Conservation (phyloP, 306 rosid genomes). For the Inga leiocalycina region DNA sequence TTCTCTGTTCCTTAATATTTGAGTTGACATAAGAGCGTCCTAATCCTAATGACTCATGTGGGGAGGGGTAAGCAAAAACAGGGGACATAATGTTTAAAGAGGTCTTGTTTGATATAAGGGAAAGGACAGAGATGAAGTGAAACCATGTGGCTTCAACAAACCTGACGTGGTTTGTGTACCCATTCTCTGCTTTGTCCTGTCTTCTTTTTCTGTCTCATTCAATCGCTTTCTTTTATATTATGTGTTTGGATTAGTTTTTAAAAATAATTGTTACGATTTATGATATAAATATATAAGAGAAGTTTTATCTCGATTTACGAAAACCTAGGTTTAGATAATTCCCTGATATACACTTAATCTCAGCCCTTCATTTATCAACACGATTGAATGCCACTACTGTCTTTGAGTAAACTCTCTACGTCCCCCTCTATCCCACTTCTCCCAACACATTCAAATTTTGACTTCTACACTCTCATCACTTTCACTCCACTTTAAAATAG, state of each 20-base stretch:
- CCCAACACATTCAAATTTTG: conserved; percentile 8
- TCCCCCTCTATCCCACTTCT: neutral
- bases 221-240: conserved; percentile 17
- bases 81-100: neutral
- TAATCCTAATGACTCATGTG: neutral
- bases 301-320: no score
- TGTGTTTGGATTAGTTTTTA: no score
- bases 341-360: no score
- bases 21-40: neutral
- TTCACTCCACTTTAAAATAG: no score
- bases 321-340: no score
- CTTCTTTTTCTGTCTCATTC: neutral
- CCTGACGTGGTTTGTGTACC: neutral
- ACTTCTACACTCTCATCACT: neutral
- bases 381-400: neutral
- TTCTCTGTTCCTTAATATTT: neutral
- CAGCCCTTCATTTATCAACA: neutral
- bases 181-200: neutral
- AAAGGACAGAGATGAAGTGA: neutral
- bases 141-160: conserved; percentile 1
- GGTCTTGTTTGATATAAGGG: neutral
- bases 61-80: neutral
- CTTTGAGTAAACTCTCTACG: neutral
- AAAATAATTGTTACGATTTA: no score
- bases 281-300: no score